Conservation (phyloP, 768 basidiomycete species). For the Gautieria morchelliformis region DNA sequence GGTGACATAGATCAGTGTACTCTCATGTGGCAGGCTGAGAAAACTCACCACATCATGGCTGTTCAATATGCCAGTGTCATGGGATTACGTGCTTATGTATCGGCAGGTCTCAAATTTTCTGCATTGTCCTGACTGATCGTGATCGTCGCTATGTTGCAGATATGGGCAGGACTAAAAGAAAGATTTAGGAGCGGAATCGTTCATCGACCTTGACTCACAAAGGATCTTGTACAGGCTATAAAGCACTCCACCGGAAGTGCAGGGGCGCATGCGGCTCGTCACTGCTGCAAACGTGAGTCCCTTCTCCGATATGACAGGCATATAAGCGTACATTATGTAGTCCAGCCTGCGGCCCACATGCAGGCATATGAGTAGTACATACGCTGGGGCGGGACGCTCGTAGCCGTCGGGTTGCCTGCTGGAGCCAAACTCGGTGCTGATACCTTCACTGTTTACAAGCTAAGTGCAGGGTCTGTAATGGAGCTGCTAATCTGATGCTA, state of each 20-base stretch:
- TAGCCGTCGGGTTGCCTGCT: conserved; percentile 70
- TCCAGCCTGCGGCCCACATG: conserved; percentile 23
- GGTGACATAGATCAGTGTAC: conserved; percentile 28
- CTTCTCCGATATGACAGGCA: conserved; percentile 20
- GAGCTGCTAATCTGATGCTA: conserved; percentile 18
- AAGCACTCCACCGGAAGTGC: conserved; percentile 50
- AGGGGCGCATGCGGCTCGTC: conserved; percentile 69
- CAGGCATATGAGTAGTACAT: conserved; percentile 73
- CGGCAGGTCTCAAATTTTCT: conserved; percentile 26
- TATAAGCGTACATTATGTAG: background rate
- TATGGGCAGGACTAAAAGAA: conserved; percentile 62
- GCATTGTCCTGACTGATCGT: background rate
- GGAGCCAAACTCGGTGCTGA: conserved; percentile 46
- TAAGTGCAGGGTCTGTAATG: conserved; percentile 11
- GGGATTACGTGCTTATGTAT: conserved; percentile 71
- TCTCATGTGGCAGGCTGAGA: background rate
- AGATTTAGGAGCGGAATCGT: conserved; percentile 60
- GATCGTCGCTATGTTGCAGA: conserved; percentile 33
- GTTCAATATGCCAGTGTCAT: conserved; percentile 73
- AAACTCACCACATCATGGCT: conserved; percentile 25
- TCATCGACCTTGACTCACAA: conserved; percentile 70
- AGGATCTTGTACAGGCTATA: conserved; percentile 59
- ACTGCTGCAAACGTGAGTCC: conserved; percentile 41
- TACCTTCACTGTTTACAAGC: conserved; percentile 63
- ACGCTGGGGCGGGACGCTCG: conserved; percentile 58